A percentile compares a stretch with the other conserved stretches of the same genome.
phyloP scores from a whole-genome alignment of 176 grass and related monocot species.

The Oryza meridionalis region DNA sequence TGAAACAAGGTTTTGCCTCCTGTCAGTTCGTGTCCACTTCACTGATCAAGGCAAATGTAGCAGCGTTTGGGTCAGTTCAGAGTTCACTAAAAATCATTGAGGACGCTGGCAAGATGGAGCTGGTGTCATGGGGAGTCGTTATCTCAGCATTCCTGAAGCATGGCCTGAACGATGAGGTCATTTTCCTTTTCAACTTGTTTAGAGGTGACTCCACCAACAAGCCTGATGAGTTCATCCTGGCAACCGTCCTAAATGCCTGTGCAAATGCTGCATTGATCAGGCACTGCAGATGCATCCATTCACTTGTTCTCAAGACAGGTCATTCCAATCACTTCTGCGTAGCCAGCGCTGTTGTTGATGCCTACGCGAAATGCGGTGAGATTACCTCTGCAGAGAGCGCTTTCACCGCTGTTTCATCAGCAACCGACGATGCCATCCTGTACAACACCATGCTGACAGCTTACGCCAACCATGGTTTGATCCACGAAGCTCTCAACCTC shows the following conservation, averaged over 20 bases:
- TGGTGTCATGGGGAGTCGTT: slow-evolving; percentile 56
- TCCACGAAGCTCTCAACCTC: slow-evolving; percentile 41
- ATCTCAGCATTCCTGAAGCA: slow-evolving; percentile 58
- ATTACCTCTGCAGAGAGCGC: slow-evolving; percentile 40
- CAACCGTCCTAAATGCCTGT: slow-evolving; percentile 47
- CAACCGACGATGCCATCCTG: slow-evolving; percentile 39
- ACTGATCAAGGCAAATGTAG: slow-evolving; percentile 50
- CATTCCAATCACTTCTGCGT: slow-evolving; percentile 47
- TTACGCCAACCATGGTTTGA: slow-evolving; percentile 61
- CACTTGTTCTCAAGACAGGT: slow-evolving; percentile 52
- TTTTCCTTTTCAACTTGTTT: slow-evolving; percentile 49
- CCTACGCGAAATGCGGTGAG: slow-evolving; percentile 67
- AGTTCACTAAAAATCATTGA: slow-evolving; percentile 42
- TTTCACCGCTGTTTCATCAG: slow-evolving; percentile 35
- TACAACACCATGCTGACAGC: slow-evolving; percentile 72
- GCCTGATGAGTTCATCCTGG: slow-evolving; percentile 60
- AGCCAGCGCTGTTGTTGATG: slow-evolving; percentile 54
- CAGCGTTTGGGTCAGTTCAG: slow-evolving; percentile 35
- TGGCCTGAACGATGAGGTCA: slow-evolving; percentile 29
- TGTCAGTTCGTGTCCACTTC: slow-evolving; percentile 52
- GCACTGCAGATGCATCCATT: slow-evolving; percentile 50
- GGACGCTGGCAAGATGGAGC: slow-evolving; percentile 38
- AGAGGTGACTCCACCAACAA: slow-evolving; percentile 25
- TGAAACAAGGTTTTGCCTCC: slow-evolving; percentile 55
- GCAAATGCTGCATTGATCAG: slow-evolving; percentile 53